Percentiles rank a stretch among this genome's conserved stretches.
phyloP scores from a whole-genome alignment of 2,329 filamentous ascomycete species.

The Fusarium pseudonygamai region DNA sequence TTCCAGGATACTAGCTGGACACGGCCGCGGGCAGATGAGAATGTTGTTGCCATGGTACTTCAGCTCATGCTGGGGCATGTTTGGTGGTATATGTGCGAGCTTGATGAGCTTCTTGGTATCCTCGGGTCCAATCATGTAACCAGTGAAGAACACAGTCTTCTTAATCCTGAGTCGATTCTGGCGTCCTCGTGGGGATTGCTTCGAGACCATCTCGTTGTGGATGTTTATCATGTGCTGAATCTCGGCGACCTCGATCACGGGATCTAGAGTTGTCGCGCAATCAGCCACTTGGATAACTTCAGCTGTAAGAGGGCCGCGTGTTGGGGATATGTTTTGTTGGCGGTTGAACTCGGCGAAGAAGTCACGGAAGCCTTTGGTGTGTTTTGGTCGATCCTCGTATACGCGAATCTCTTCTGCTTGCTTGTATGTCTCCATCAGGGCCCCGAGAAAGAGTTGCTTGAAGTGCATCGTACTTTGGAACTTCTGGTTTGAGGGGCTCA shows the following conservation, averaged over 20 bases:
- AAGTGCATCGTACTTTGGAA: conserved; percentile 89
- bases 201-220: conserved; percentile 72
- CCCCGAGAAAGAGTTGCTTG: conserved; percentile 85
- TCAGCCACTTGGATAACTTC: conserved; percentile 91
- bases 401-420: conserved; percentile 83
- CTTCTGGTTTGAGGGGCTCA: conserved; percentile 80
- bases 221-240: conserved; percentile 89
- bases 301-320: conserved; percentile 72
- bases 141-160: conserved; percentile 90
- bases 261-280: conserved; percentile 76
- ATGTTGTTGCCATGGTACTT: conserved; percentile 90
- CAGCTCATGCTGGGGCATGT: conserved; percentile 74
- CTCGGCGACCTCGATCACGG: conserved; percentile 80
- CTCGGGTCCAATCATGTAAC: conserved; percentile 80
- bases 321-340: conserved; percentile 57
- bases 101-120: conserved; percentile 78
- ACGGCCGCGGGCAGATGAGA: conserved; percentile 83
- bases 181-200: conserved; percentile 48
- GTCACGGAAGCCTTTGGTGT: conserved; percentile 83
- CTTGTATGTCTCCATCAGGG: conserved; percentile 86
- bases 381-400: conserved; percentile 73
- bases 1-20: conserved; percentile 75
- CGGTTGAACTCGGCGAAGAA: conserved; percentile 84
- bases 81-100: conserved; percentile 71
- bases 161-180: conserved; percentile 73